Evolutionary conservation across 345 rosid species (phyloP).

Genomic region (Zanthoxylum bungeanum): DNA sequence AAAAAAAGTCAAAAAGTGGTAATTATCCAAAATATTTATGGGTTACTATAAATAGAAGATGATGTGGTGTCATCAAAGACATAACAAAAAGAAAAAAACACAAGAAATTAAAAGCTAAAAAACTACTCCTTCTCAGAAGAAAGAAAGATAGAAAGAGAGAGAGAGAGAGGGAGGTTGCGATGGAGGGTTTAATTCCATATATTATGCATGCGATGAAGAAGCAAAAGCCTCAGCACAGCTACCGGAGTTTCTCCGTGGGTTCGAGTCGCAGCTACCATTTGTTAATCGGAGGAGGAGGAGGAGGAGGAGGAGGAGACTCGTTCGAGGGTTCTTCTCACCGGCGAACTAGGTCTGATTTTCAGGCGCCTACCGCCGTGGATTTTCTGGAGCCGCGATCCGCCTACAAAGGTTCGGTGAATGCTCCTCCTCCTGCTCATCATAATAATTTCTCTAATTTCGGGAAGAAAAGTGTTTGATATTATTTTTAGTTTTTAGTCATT

Average conservation of each 20-base stretch:
- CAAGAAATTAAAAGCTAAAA: background rate
- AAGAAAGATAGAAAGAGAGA: background rate
- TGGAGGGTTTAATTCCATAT: constrained; percentile 80
- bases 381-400: constrained; percentile 26
- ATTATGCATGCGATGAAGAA: constrained; percentile 41
- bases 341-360: constrained; percentile 45
- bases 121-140: background rate
- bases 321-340: constrained; percentile 28
- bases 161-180: no score
- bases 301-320: constrained; percentile 31
- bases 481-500: no score
- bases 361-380: constrained; percentile 30
- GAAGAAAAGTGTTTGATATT: background rate
- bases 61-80: no score
- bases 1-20: no score
- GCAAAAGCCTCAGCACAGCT: background rate
- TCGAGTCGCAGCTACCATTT: constrained; percentile 65
- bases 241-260: constrained; percentile 27
- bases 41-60: no score
- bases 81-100: background rate
- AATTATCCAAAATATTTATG: no score
- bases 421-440: constrained; percentile 1
- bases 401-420: background rate
- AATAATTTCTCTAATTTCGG: background rate
- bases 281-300: constrained; percentile 37